These are phyloP conservation scores for Candida palmyrensis DNA, from an alignment of 805 yeast species.

Conservation along the genomic window DNA sequence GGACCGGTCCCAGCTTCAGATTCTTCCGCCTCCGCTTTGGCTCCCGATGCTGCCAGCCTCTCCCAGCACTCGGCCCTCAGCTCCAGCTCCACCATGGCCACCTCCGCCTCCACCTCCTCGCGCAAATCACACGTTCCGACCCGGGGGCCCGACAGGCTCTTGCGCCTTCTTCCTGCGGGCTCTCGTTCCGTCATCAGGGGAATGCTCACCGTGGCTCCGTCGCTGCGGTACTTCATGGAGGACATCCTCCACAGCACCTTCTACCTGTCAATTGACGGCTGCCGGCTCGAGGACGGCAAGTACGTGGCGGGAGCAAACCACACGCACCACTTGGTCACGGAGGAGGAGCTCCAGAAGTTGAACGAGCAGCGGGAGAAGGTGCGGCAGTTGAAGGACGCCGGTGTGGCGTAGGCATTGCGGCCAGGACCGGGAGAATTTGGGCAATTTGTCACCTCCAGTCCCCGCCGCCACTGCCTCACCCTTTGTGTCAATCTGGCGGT, in stretches of 20 bases:
- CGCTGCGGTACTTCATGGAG: slow-evolving; percentile 52
- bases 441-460: too few species aligned
- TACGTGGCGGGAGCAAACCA: slow-evolving; percentile 35
- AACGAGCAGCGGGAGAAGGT: slow-evolving; percentile 25
- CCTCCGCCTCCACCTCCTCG: slow-evolving; percentile 1
- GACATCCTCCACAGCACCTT: slow-evolving; percentile 57
- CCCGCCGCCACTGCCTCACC: too few species aligned
- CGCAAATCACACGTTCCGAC: slow-evolving; percentile 17
- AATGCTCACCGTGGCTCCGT: slow-evolving; percentile 63
- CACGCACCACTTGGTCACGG: slow-evolving; percentile 64
- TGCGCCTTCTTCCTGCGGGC: slow-evolving; percentile 64
- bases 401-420: slow-evolving; percentile 7
- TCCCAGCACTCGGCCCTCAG: neutral
- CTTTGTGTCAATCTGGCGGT: too few species aligned
- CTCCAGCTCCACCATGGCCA: slow-evolving; percentile 1
- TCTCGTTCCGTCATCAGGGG: slow-evolving; percentile 55
- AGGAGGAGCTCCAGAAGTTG: slow-evolving; percentile 47
- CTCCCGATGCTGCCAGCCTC: neutral
- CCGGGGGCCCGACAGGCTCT: slow-evolving; percentile 65
- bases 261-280: slow-evolving; percentile 50
- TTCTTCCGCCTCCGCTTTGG: too few species aligned
- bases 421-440: too few species aligned
- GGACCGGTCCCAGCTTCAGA: too few species aligned
- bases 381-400: slow-evolving; percentile 17
- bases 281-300: slow-evolving; percentile 32